Conservation (phyloP, 306 rosid species). For the apple (Malus domestica) region ASM211411v1 NC_041796.1:30982501-30983000, state of each 20-base stretch:
- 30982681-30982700: not conserved
- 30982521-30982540: slow-evolving; percentile 16
- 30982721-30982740: not conserved
- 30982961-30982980: not conserved
- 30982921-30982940: not conserved
- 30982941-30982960: not conserved
- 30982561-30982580: slow-evolving; percentile 15
- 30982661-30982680: not conserved
- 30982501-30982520: not conserved
- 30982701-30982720: not conserved
- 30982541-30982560: slow-evolving; percentile 21
- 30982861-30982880: not conserved
- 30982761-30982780: not conserved
- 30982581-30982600: slow-evolving; percentile 20
- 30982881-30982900: not conserved
- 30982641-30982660: not conserved
- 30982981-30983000: not conserved
- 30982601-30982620: not conserved
- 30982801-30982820: not conserved
- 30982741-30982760: not conserved
- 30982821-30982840: not conserved
- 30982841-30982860: not conserved
- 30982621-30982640: not conserved
- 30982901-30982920: not conserved
- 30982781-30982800: not conserved